Evolutionary conservation across 2,329 filamentous ascomycete genomes (phyloP).

Genomic region (Periconia macrospinosa): DNA sequence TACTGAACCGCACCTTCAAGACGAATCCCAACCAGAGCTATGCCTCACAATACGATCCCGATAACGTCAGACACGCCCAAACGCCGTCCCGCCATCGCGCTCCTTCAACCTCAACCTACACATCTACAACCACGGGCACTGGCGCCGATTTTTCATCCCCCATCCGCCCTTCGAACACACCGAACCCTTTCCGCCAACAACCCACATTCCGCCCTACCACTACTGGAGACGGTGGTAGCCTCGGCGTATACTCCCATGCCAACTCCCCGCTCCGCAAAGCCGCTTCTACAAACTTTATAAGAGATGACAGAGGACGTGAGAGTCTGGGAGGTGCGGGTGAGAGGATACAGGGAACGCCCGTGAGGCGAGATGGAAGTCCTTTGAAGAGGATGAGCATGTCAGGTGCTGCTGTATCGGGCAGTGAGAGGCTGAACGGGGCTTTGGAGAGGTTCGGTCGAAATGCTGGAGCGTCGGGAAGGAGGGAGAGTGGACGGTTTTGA

Average conservation of each 20-base stretch:
- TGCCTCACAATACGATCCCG: conserved; percentile 69
- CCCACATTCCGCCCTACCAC: conserved; percentile 50
- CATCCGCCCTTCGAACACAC: conserved; percentile 47
- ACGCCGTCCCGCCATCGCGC: conserved; percentile 29
- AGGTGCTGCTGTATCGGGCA: conserved; percentile 6
- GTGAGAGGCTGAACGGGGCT: conserved; percentile 15
- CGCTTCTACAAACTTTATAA: conserved; percentile 58
- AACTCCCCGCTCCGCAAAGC: conserved; percentile 84
- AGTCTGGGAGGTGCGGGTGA: conserved; percentile 26
- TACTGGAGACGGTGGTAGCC: conserved; percentile 69
- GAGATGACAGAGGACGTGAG: conserved; percentile 28
- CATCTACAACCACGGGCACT: conserved; percentile 42
- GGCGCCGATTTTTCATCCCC: conserved; percentile 50
- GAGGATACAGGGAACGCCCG: conserved; percentile 37
- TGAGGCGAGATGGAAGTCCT: conserved; percentile 44
- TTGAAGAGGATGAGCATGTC: conserved; percentile 49
- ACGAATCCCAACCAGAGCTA: conserved; percentile 86
- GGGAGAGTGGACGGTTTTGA: conserved; percentile 32
- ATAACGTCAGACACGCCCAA: conserved; percentile 47
- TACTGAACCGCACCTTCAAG: conserved; percentile 75
- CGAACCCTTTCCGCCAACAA: conserved; percentile 56
- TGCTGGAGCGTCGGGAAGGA: conserved; percentile 25
- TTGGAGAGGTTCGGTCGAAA: conserved; percentile 26
- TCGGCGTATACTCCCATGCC: conserved; percentile 78
- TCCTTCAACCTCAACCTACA: conserved; percentile 32